A percentile compares a stretch with the other conserved stretches of the same genome.
Evolutionary conservation across 2,329 filamentous ascomycete species (phyloP).

Genomic region (Fusarium sp.): DNA sequence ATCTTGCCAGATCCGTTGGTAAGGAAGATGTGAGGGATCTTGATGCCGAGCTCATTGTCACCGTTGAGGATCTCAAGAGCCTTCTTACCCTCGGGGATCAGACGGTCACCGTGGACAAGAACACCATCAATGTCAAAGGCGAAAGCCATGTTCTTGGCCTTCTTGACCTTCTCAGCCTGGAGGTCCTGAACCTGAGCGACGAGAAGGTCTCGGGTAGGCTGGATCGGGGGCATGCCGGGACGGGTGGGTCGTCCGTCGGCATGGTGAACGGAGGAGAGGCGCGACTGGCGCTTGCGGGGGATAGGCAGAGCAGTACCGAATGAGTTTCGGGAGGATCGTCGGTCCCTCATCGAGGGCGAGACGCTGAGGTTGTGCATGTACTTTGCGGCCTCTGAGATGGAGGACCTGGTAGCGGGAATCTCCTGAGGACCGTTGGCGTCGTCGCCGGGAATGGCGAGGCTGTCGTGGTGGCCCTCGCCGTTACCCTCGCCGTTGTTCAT

Average conservation of each 20-base stretch:
- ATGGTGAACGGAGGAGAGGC: slow-evolving; percentile 69
- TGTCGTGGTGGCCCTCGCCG: slow-evolving; percentile 27
- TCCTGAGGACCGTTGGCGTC: slow-evolving; percentile 68
- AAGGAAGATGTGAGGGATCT: slow-evolving; percentile 88
- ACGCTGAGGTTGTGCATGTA: slow-evolving; percentile 80
- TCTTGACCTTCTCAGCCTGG: slow-evolving; percentile 70
- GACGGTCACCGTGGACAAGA: slow-evolving; percentile 80
- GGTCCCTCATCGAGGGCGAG: slow-evolving; percentile 72
- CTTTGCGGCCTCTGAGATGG: slow-evolving; percentile 72
- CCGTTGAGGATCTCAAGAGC: slow-evolving; percentile 77
- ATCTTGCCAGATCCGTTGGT: slow-evolving; percentile 95
- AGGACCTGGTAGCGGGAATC: slow-evolving; percentile 74
- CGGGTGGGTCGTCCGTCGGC: slow-evolving; percentile 57
- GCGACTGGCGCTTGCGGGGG: slow-evolving; percentile 74
- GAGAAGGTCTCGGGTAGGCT: slow-evolving; percentile 73
- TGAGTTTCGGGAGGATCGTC: slow-evolving; percentile 77
- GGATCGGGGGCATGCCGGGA: slow-evolving; percentile 67
- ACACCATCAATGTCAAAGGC: slow-evolving; percentile 93
- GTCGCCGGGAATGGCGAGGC: slow-evolving; percentile 49
- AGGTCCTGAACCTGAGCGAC: slow-evolving; percentile 77
- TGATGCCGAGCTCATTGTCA: slow-evolving; percentile 78
- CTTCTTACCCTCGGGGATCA: slow-evolving; percentile 79
- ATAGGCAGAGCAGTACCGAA: slow-evolving; percentile 79
- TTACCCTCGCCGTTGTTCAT: slow-evolving; percentile 13
- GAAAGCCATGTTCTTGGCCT: slow-evolving; percentile 80